Evolutionary conservation across 1,139 yeast genomes (phyloP), one percentile per base, ranked within the genome.

Genomic region (Fermentozyma sake): DNA sequence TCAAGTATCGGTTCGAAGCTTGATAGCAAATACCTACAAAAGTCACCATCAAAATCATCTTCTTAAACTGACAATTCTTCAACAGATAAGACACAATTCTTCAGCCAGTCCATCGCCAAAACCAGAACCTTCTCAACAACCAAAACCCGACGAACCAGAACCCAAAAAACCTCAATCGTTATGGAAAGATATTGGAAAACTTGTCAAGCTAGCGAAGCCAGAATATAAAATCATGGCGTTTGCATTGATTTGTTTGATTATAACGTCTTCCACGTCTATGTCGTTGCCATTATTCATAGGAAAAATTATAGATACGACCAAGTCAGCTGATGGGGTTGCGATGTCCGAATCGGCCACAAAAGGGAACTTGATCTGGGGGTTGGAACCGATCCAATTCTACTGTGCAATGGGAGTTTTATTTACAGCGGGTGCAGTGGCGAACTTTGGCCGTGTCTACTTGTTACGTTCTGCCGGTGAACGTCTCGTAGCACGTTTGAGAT

Each of bases 211-310:
- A 22, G 72, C 70, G 5, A 48, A 47, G 22, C 72, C 72, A 0
- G 73, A 67, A 37, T 44, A 46, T 22, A 50, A 42, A 18, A 32
- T 60, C 5, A 33, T 66, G 14, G 26, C 52, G 6, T 50, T 46
- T 22, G 95, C 96, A 0, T 62, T 87, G 27, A 41, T 67, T 2
- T 68, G 86, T 32, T 65, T 87, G 16, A 58, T 86, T 13, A 70
- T 82, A 16, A 60, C 72, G 1, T 61, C 71, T 2, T 46, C 65
- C 1, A 58, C 62, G 5, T 47, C 66, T 11, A 78, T 89, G 81
- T 64, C 82, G 4, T 62, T 87, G 32, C 96, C 97, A 3, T 73
- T 81, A 35, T 70, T 83, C 13, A 85, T 89, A 23, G 97, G 97
- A 21, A 72, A 81, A 41, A 81, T 67, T 28, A 61, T 67, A 16